Base-by-base conservation (phyloP, 1,284 basidiomycete genomes). In the Cutaneotrichosporon cyanovorans region DNA sequence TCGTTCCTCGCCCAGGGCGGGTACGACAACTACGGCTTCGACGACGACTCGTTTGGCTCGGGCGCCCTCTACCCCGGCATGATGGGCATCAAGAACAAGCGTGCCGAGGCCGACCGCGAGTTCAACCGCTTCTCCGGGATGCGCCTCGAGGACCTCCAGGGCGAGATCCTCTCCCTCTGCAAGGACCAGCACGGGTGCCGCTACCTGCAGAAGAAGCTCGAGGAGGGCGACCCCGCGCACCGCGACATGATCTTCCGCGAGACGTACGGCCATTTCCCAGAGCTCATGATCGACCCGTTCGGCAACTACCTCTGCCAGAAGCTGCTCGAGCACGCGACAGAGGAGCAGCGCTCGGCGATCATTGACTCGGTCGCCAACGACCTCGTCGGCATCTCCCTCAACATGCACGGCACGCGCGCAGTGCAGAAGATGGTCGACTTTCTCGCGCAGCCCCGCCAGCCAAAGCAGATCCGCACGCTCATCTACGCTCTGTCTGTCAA, bases 341-440 rank as follows among this genome's bases (percentile, higher is more conserved):
- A 99, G 65, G 95, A 98, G 65, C 95, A 98, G 68, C 82, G 95
- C 52, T 93, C 92, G 67, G 78, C 91, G 40, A 95, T 98, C 52
- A 96, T 95, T 72, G 93, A 98, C 71, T 91, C 89, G 19, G 93
- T 99, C 42, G 89, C 91, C 30, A 85, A 90, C 63, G 95, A 99
- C 62, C 78, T 99, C 42, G 95, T 99, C 60, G 90, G 86, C 63
- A 98, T 99, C 68, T 96, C 91, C 37, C 78, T 99, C 61, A 99
- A 98, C 75, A 99, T 99, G 95, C 95, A 99, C 73, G 95, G 95
- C 34, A 99, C 95, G 32, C 83, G 95, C 51, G 95, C 95, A 21
- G 95, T 98, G 45, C 95, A 99, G 75, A 98, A 98, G 78, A 98
- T 97, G 91, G 96, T 99, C 59, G 95, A 99, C 73, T 98, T 96